Evolutionary conservation across 208 protist species (phyloP), one percentile per base, ranked within the genome.

Genomic region (Plasmodiophora brassicae): DNA sequence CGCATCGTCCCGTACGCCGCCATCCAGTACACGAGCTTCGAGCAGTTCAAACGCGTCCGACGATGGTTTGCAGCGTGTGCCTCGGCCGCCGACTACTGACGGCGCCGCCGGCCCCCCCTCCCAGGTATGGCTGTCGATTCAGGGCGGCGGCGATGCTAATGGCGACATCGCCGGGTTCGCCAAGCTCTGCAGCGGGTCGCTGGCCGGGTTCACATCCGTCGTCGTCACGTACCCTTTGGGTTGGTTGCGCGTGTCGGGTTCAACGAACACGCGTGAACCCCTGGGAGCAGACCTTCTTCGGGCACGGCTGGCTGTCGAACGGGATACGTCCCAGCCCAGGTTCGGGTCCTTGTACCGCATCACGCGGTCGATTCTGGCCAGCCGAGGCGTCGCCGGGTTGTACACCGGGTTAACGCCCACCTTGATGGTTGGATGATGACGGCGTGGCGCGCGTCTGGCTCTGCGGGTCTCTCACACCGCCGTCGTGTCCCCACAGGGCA

Each of bases 1-100:
- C 88, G 90, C n/a, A 86, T 91, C 35, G 71, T 92, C 45, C 90
- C 90, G 0, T 90, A 92, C 39, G 88, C 88, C 0, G 84, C 57
- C 28, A 53, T 91, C 45, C 53, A n/a, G 0, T 78, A 72, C 45
- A 39, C 8, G 45, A 22, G 32, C 25, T 43, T 72, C 25, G 84
- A 85, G 5, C 22, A 88, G 71, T 28, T 72, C 32, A 28, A n/a
- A 1, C 22, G 8, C 84, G n/a, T 38, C 39, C 44, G n/a, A n/a
- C n/a, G n/a, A n/a, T n/a, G n/a, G n/a, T n/a, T n/a, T n/a, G n/a
- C 1, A 14, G 54, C 54, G 54, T 32, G 54, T 0, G n/a, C 1
- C 54, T 71, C n/a, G n/a, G n/a, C n/a, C n/a, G n/a, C n/a, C n/a
- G n/a, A n/a, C n/a, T n/a, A n/a, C n/a, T n/a, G n/a, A n/a, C n/a